Percentiles rank a stretch among this genome's conserved stretches.
These are phyloP conservation scores for Fusarium caatingaense DNA, from an alignment of 2,329 filamentous ascomycete genomes.

Conservation along the genomic window DNA sequence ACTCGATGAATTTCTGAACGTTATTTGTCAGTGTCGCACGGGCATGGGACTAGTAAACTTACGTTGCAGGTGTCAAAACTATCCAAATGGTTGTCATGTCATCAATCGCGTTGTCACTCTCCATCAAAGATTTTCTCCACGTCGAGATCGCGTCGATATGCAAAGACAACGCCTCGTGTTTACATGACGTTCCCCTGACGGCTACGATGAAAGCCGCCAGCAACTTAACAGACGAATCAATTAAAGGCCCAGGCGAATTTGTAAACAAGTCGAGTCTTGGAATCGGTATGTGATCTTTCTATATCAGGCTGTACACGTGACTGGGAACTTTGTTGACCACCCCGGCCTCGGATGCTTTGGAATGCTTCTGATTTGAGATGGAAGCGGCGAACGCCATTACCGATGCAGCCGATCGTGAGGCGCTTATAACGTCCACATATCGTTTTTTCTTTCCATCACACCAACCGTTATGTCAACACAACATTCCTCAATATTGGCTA, in stretches of 20 bases:
- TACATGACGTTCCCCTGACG: too few relatives aligned
- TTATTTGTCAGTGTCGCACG: background rate
- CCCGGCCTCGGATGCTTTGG: background rate
- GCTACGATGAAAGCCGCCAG: too few relatives aligned
- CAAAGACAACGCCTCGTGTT: fast-evolving
- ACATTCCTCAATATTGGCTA: background rate
- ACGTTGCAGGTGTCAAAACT: background rate
- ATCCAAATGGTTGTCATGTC: fast-evolving
- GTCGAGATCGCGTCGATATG: background rate
- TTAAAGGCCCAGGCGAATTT: background rate
- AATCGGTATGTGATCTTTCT: background rate
- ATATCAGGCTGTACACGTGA: background rate
- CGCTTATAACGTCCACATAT: background rate
- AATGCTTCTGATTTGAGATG: background rate
- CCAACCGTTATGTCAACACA: background rate
- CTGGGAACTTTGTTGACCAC: background rate
- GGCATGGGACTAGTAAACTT: background rate
- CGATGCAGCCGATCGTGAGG: background rate
- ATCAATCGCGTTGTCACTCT: fast-evolving
- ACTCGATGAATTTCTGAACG: background rate
- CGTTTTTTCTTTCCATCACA: background rate
- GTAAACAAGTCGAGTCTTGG: background rate
- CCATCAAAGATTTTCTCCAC: background rate
- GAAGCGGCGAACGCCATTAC: background rate
- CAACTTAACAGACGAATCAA: background rate